These are phyloP conservation scores for Aspergillus jensenii DNA, from an alignment of 2,329 filamentous ascomycete genomes.

Conservation along the genomic window DNA sequence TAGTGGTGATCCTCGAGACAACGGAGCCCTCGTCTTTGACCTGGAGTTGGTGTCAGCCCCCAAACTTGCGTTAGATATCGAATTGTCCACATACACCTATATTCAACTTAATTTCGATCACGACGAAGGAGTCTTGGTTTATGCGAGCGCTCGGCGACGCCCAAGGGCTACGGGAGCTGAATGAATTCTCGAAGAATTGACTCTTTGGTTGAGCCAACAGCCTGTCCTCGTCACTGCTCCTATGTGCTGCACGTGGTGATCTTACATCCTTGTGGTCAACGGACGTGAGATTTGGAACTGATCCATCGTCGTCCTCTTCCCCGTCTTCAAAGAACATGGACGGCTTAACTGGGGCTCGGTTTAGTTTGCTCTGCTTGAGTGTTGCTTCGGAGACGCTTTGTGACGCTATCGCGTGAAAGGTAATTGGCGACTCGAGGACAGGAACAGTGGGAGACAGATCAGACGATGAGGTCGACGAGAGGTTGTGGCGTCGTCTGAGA, in stretches of 20 bases:
- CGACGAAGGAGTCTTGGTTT: slow-evolving; percentile 57
- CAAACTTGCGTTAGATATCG: background rate
- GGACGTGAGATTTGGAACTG: slow-evolving; percentile 12
- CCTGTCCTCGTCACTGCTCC: slow-evolving; percentile 17
- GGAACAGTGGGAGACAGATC: slow-evolving; percentile 19
- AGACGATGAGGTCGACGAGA: slow-evolving; percentile 19
- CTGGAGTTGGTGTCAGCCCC: slow-evolving; percentile 22
- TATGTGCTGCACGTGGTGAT: slow-evolving; percentile 9
- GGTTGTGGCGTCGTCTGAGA: slow-evolving; percentile 17
- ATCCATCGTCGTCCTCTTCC: slow-evolving; percentile 25
- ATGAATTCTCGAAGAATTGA: slow-evolving; percentile 43
- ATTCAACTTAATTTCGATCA: slow-evolving; percentile 65
- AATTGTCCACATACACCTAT: slow-evolving; percentile 51
- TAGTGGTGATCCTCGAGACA: slow-evolving; percentile 70
- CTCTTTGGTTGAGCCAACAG: slow-evolving; percentile 33
- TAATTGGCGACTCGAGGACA: slow-evolving; percentile 21
- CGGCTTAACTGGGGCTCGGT: slow-evolving; percentile 18
- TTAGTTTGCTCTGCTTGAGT: slow-evolving; percentile 18
- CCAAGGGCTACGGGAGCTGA: slow-evolving; percentile 36
- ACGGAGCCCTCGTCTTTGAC: slow-evolving; percentile 76
- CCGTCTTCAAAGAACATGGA: slow-evolving; percentile 26
- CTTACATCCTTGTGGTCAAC: slow-evolving; percentile 16
- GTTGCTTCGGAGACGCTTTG: slow-evolving; percentile 19
- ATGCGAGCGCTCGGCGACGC: slow-evolving; percentile 48
- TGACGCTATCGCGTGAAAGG: slow-evolving; percentile 17